These are phyloP conservation scores for Globisporangium viniferum DNA, from an alignment of 352 stramenopile species.

Conservation along the genomic window DNA sequence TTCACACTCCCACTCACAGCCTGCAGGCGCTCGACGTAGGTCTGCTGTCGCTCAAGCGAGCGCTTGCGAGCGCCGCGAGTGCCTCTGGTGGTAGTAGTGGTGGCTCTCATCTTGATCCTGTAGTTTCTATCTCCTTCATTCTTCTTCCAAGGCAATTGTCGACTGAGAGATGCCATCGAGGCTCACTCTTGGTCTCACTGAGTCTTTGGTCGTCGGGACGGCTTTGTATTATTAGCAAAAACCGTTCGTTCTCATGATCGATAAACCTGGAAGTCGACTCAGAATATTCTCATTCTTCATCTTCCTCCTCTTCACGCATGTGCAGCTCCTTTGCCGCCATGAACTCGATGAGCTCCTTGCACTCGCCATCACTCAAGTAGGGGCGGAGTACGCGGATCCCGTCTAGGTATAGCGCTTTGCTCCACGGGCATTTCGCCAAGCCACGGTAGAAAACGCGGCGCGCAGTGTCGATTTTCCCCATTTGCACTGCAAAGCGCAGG, in stretches of 20 bases:
- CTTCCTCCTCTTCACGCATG: conserved; percentile 29
- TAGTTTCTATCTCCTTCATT: background rate
- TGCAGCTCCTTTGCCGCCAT: conserved; percentile 74
- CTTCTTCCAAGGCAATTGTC: background rate
- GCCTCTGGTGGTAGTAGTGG: background rate
- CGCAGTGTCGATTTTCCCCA: conserved; percentile 64
- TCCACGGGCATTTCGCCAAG: conserved; percentile 71
- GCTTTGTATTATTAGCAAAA: background rate
- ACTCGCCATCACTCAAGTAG: conserved; percentile 62
- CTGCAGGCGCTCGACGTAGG: conserved; percentile 22
- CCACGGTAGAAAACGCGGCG: conserved; percentile 76
- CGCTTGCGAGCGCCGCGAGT: background rate
- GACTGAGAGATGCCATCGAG: background rate
- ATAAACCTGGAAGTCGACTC: background rate
- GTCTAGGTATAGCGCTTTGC: conserved; percentile 73
- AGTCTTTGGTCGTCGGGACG: background rate
- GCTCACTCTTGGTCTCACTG: background rate
- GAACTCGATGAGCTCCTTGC: conserved; percentile 61
- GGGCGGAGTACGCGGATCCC: conserved; percentile 53
- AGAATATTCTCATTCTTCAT: conserved; percentile 20
- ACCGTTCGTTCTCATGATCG: background rate
- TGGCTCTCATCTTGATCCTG: background rate
- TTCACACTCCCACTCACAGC: conserved; percentile 18
- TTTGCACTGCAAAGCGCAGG: conserved; percentile 68
- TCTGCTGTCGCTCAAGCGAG: conserved; percentile 2